A percentile compares a stretch with the other conserved stretches of the same genome.
phyloP scores from a whole-genome alignment of 805 yeast species.

The Schwanniomyces sp. region DNA sequence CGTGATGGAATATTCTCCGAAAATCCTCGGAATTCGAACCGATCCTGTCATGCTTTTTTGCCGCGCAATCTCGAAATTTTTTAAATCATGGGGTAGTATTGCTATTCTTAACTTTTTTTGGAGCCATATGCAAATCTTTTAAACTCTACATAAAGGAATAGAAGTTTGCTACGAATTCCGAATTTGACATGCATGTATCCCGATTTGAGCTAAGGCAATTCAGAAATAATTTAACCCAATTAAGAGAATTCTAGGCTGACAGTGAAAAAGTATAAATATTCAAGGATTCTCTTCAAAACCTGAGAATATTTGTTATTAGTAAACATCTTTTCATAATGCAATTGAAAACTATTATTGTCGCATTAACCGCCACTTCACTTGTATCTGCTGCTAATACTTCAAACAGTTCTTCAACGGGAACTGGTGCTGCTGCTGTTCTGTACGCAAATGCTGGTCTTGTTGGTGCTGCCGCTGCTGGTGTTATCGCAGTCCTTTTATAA shows the following conservation, averaged over 20 bases:
- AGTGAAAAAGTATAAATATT: conserved; percentile 4
- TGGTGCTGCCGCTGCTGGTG: conserved; percentile 86
- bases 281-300: conserved; percentile 1
- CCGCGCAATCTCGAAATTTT: background rate
- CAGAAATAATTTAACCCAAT: background rate
- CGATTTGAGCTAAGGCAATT: background rate
- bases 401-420: conserved; percentile 31
- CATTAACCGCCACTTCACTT: conserved; percentile 69
- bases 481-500: conserved; percentile 56
- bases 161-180: background rate
- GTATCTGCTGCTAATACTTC: conserved; percentile 61
- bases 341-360: conserved; percentile 66
- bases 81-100: background rate
- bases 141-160: too few species aligned
- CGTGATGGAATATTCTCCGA: background rate
- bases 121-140: too few species aligned
- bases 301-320: background rate
- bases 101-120: background rate
- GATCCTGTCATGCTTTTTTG: background rate
- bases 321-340: conserved; percentile 50
- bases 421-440: conserved; percentile 48
- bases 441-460: conserved; percentile 59
- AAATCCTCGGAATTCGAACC: background rate
- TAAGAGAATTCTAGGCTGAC: background rate
- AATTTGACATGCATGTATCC: background rate